A percentile compares a stretch with the other conserved stretches of the same genome.
phyloP scores from a whole-genome alignment of 495 filamentous ascomycete species.

The Talaromyces ruber region DNA sequence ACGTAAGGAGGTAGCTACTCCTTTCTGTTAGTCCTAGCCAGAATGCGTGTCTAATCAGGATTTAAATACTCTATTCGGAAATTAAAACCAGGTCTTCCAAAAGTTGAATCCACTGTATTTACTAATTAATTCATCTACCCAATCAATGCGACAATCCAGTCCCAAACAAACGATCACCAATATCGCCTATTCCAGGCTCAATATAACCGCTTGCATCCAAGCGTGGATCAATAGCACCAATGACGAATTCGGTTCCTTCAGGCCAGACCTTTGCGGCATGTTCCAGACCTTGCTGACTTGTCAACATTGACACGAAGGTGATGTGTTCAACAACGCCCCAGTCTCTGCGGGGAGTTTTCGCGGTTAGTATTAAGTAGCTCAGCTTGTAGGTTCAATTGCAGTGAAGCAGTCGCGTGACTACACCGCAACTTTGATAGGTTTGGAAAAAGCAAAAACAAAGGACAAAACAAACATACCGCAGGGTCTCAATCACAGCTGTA shows the following conservation, averaged over 20 bases:
- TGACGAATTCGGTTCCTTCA: constrained; percentile 63
- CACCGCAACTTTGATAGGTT: constrained; percentile 1
- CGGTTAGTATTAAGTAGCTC: background rate
- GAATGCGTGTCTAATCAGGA: background rate
- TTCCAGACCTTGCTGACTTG: constrained; percentile 53
- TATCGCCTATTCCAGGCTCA: constrained; percentile 76
- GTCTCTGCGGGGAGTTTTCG: constrained; percentile 31
- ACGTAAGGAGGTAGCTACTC: background rate
- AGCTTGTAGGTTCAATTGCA: background rate
- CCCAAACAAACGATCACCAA: constrained; percentile 81
- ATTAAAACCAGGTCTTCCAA: background rate
- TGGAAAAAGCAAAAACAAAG: background rate
- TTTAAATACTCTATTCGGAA: background rate
- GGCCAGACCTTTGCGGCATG: constrained; percentile 62
- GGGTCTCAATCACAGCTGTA: constrained; percentile 72
- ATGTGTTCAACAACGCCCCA: constrained; percentile 77
- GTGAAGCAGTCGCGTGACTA: background rate
- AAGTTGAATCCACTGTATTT: background rate
- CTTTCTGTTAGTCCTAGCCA: background rate
- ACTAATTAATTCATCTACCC: background rate
- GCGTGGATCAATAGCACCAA: constrained; percentile 65
- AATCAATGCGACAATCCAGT: constrained; percentile 29
- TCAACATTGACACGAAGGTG: constrained; percentile 63
- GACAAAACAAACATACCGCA: constrained; percentile 30
- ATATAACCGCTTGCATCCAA: constrained; percentile 71